Conservation (phyloP, 2,329 filamentous ascomycete genomes). For the Paradendryphiella salina region DNA sequence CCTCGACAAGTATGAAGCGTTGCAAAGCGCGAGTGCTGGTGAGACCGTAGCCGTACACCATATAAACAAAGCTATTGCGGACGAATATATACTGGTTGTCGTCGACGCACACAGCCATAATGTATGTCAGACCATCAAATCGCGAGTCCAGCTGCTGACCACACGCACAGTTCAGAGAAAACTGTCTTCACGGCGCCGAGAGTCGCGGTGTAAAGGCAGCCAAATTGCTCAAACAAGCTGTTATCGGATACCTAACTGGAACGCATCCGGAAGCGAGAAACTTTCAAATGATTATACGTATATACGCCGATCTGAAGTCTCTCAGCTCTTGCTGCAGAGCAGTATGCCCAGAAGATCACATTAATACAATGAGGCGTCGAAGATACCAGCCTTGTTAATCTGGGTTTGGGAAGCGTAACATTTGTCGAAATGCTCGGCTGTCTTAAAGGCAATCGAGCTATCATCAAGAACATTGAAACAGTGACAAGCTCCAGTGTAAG, state of each 20-base stretch:
- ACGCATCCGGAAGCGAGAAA: not conserved
- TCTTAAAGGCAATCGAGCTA: not conserved
- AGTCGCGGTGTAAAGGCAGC: not conserved
- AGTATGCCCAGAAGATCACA: not conserved
- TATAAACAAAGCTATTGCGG: not conserved
- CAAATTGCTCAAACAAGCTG: not conserved
- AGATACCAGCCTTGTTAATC: not conserved
- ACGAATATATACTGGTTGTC: not conserved
- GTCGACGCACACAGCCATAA: slow-evolving; percentile 2
- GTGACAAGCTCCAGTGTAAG: not conserved
- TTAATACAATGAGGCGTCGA: not conserved
- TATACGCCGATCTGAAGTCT: not conserved
- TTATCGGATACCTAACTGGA: not conserved
- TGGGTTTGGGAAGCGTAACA: not conserved
- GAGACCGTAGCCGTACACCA: not conserved
- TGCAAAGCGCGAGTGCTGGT: not conserved
- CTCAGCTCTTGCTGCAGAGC: not conserved
- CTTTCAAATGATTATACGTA: not conserved
- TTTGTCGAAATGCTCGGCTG: not conserved
- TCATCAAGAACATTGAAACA: not conserved
- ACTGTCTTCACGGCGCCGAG: not conserved
- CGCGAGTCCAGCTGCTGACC: not conserved
- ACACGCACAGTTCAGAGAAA: not conserved
- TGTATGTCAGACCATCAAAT: not conserved
- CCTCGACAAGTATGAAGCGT: not conserved